A percentile compares a stretch with the other conserved stretches of the same genome.
Evolutionary conservation across 1,284 basidiomycete species (phyloP).

Genomic region (Leccinum laetum): DNA sequence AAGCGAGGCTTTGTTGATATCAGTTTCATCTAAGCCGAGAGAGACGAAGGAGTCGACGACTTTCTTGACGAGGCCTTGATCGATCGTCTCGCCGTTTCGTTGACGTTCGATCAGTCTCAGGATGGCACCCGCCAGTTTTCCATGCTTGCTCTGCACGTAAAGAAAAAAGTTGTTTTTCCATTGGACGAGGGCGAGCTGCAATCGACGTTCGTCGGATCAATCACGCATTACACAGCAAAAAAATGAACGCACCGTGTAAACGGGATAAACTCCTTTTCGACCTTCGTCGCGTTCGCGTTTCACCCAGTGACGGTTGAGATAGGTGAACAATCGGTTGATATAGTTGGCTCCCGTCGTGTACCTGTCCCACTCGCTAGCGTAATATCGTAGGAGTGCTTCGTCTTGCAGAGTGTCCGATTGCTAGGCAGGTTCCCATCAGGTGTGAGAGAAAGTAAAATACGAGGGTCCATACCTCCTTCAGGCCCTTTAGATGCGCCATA

Average conservation of each 20-base stretch:
- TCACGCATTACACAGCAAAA: neutral
- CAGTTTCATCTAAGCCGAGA: conserved; percentile 90
- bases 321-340: conserved; percentile 94
- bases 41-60: conserved; percentile 98
- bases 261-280: conserved; percentile 91
- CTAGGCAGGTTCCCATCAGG: conserved; percentile 38
- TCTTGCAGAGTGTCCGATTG: conserved; percentile 82
- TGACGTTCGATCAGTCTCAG: conserved; percentile 91
- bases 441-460: conserved; percentile 1
- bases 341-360: conserved; percentile 98
- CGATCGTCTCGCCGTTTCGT: conserved; percentile 93
- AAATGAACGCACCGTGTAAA: conserved; percentile 83
- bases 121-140: conserved; percentile 86
- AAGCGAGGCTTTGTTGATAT: conserved; percentile 90
- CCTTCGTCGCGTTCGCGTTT: conserved; percentile 99
- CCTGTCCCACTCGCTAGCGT: conserved; percentile 92
- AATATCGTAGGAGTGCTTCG: conserved; percentile 88
- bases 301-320: conserved; percentile 91
- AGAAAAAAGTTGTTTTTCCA: conserved; percentile 96
- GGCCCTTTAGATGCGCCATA: conserved; percentile 69
- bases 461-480: conserved; percentile 56
- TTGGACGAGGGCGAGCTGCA: conserved; percentile 91
- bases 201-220: conserved; percentile 7
- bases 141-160: conserved; percentile 79
- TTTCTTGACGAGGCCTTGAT: conserved; percentile 93